Percentiles rank a stretch among this genome's conserved stretches.
These are phyloP conservation scores for Polytrichum commune DNA, from an alignment of 225 moss, liverwort and hornwort genomes.

Conservation along the genomic window DNA sequence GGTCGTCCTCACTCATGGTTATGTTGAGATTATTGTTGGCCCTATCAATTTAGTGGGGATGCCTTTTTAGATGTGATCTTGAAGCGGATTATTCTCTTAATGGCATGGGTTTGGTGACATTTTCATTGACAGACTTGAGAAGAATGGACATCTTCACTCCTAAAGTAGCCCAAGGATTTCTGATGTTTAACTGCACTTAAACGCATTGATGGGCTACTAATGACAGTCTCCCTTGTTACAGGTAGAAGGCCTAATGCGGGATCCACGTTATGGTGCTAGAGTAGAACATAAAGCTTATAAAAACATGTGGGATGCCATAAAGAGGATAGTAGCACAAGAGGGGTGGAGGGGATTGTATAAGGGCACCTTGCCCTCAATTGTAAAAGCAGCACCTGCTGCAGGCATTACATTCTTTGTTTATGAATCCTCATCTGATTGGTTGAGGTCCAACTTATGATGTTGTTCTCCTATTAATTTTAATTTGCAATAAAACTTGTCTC, in stretches of 20 bases:
- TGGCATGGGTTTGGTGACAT: no score
- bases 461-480: not conserved
- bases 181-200: no score
- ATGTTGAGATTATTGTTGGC: no score
- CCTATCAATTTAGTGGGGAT: not conserved
- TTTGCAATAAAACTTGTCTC: no score
- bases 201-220: no score
- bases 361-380: conserved; percentile 80
- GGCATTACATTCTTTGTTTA: conserved; percentile 81
- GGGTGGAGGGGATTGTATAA: conserved; percentile 84
- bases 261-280: conserved; percentile 76
- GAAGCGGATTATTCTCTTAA: not conserved
- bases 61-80: not conserved
- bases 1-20: not conserved
- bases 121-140: no score
- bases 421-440: conserved; percentile 41
- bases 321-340: conserved; percentile 57
- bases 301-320: conserved; percentile 63
- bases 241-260: conserved; percentile 74
- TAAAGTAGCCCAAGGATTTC: no score
- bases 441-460: conserved; percentile 29
- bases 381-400: conserved; percentile 84
- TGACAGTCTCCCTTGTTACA: conserved; percentile 9
- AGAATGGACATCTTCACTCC: no score
- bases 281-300: conserved; percentile 65